Evolutionary conservation across 1,139 yeast genomes (phyloP).

Genomic region (Geotrichum aggregatum): DNA sequence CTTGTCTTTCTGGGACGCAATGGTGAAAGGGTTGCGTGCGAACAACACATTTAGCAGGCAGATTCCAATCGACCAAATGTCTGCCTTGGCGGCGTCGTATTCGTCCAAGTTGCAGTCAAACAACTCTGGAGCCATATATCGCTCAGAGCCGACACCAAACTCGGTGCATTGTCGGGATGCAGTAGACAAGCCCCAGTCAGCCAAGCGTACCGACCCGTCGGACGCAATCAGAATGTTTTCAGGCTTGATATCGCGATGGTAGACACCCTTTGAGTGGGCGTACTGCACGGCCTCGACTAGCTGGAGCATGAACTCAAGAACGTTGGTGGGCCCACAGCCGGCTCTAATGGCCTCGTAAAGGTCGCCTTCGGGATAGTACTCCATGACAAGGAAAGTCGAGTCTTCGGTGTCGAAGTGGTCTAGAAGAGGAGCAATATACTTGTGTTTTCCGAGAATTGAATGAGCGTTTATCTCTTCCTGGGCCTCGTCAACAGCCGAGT

Average conservation of each 20-base stretch:
- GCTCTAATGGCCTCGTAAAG: constrained; percentile 85
- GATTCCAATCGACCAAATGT: constrained; percentile 90
- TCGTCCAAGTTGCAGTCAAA: constrained; percentile 47
- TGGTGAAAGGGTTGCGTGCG: constrained; percentile 81
- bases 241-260: constrained; percentile 86
- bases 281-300: constrained; percentile 71
- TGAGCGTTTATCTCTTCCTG: constrained; percentile 75
- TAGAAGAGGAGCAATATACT: constrained; percentile 57
- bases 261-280: constrained; percentile 69
- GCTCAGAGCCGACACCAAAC: constrained; percentile 88
- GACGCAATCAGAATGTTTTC: constrained; percentile 71
- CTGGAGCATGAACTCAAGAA: constrained; percentile 71
- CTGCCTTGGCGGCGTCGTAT: constrained; percentile 83
- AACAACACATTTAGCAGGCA: constrained; percentile 80
- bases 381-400: constrained; percentile 61
- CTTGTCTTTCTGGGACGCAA: constrained; percentile 80
- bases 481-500: constrained; percentile 49
- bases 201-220: constrained; percentile 70
- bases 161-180: constrained; percentile 59
- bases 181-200: constrained; percentile 93
- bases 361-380: constrained; percentile 89
- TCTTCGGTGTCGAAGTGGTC: constrained; percentile 67
- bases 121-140: constrained; percentile 97
- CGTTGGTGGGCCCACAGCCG: constrained; percentile 61
- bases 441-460: constrained; percentile 55